phyloP scores from a whole-genome alignment of 805 yeast species.

The Zygosaccharomyces pseudorouxii region DNA sequence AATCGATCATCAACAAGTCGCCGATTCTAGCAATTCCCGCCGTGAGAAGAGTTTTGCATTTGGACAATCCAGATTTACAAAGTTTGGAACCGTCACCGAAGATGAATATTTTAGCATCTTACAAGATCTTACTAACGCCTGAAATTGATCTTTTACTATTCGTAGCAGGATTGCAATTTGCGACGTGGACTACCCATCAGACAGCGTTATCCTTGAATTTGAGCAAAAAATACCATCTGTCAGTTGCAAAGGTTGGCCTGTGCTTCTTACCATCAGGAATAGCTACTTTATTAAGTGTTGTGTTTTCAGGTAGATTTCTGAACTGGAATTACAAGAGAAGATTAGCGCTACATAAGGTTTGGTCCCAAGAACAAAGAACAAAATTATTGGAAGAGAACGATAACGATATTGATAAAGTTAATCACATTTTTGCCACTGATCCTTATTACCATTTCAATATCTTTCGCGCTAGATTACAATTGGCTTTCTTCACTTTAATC shows the following conservation, averaged over 20 bases:
- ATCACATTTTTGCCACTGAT: conserved; percentile 22
- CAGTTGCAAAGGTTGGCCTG: conserved; percentile 57
- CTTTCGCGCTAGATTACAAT: conserved; percentile 50
- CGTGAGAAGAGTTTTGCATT: conserved; percentile 23
- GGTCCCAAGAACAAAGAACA: conserved; percentile 19
- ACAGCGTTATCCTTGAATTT: conserved; percentile 60
- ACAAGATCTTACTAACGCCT: conserved; percentile 40
- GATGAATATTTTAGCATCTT: conserved; percentile 37
- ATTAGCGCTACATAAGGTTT: conserved; percentile 20
- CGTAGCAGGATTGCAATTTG: conserved; percentile 59
- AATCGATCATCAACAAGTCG: conserved; percentile 38
- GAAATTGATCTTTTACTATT: conserved; percentile 48
- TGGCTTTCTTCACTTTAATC: conserved; percentile 41
- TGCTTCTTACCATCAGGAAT: conserved; percentile 73
- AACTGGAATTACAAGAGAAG: conserved; percentile 40
- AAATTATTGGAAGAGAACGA: conserved; percentile 19
- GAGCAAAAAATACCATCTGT: conserved; percentile 45
- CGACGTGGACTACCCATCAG: conserved; percentile 65
- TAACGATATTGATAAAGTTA: conserved; percentile 19
- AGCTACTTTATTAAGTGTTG: conserved; percentile 58
- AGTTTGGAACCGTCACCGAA: conserved; percentile 26
- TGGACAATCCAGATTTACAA: conserved; percentile 33
- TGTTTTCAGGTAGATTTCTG: conserved; percentile 52
- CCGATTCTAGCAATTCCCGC: conserved; percentile 38
- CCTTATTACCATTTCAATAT: conserved; percentile 45